These are phyloP conservation scores for Magnaporthiopsis incrustans DNA, from an alignment of 2,329 filamentous ascomycete genomes.

Conservation along the genomic window DNA sequence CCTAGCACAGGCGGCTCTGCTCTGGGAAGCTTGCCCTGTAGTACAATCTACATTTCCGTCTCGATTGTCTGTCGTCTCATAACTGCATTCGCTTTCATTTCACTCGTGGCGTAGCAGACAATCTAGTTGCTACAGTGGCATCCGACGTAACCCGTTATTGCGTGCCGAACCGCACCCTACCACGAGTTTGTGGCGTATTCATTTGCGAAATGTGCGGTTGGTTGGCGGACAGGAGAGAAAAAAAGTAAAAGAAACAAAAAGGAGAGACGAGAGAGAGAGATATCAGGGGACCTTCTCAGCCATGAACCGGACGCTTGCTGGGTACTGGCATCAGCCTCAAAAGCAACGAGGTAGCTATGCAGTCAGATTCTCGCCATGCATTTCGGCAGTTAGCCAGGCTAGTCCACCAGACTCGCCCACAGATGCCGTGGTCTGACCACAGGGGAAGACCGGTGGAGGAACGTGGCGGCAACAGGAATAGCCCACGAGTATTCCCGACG, in stretches of 20 bases:
- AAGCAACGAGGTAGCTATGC: too few relatives aligned
- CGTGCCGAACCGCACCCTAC: background rate
- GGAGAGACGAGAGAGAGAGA: too few relatives aligned
- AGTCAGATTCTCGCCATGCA: too few relatives aligned
- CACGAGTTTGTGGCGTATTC: background rate
- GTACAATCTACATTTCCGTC: background rate
- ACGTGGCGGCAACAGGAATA: background rate
- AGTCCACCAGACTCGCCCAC: background rate
- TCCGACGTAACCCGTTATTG: background rate
- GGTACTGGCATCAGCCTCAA: too few relatives aligned
- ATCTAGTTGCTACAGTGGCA: conserved; percentile 5
- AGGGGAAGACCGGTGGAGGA: background rate
- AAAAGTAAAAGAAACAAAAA: background rate
- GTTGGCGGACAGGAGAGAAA: background rate
- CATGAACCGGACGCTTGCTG: too few relatives aligned
- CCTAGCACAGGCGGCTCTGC: too few relatives aligned
- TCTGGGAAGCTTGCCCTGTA: too few relatives aligned
- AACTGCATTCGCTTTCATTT: background rate
- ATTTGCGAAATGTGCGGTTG: background rate
- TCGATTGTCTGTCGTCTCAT: background rate
- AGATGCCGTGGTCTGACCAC: background rate
- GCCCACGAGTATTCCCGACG: background rate
- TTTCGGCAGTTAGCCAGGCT: too few relatives aligned
- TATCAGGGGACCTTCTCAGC: background rate
- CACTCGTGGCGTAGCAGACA: background rate